Percentiles rank a stretch among this genome's conserved stretches.
These are phyloP conservation scores for Paraleonurus japonicus DNA, from an alignment of 257 asterid species.

Conservation along the genomic window DNA sequence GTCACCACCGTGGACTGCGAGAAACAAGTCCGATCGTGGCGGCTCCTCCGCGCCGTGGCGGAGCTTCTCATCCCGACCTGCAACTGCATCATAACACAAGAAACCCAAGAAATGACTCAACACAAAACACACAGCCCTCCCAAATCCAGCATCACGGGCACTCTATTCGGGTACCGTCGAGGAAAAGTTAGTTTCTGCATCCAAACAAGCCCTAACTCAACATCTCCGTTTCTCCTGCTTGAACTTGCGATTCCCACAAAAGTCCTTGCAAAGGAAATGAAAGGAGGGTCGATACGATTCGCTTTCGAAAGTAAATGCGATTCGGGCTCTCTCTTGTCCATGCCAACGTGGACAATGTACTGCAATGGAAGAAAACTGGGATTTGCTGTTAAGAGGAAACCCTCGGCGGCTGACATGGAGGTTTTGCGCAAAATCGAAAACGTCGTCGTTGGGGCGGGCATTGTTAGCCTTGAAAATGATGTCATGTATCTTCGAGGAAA, in stretches of 20 bases:
- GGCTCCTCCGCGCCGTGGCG: constrained; percentile 57
- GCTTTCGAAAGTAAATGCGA: constrained; percentile 37
- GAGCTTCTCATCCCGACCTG: constrained; percentile 60
- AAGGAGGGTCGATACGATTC: constrained; percentile 49
- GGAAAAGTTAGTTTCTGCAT: constrained; percentile 61
- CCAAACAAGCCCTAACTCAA: constrained; percentile 49
- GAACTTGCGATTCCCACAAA: constrained; percentile 57
- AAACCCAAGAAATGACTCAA: constrained; percentile 16
- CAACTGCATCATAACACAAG: constrained; percentile 46
- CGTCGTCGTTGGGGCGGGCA: constrained; percentile 53
- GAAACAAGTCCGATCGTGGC: constrained; percentile 69
- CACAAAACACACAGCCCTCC: constrained; percentile 18
- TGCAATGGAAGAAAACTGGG: constrained; percentile 60
- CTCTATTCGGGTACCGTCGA: constrained; percentile 45
- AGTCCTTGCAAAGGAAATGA: constrained; percentile 62
- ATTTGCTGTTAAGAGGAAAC: constrained; percentile 40
- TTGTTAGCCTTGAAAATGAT: constrained; percentile 33
- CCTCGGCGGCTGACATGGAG: constrained; percentile 38
- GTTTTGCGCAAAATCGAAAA: constrained; percentile 39
- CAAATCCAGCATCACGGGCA: constrained; percentile 40
- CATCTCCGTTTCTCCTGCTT: constrained; percentile 46
- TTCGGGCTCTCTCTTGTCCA: constrained; percentile 34
- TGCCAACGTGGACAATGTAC: constrained; percentile 56
- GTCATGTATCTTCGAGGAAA: constrained; percentile 57
- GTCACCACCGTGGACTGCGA: constrained; percentile 60